Evolutionary conservation across 2,329 filamentous ascomycete genomes (phyloP).

Genomic region (Rhytidhysteron rufulum): DNA sequence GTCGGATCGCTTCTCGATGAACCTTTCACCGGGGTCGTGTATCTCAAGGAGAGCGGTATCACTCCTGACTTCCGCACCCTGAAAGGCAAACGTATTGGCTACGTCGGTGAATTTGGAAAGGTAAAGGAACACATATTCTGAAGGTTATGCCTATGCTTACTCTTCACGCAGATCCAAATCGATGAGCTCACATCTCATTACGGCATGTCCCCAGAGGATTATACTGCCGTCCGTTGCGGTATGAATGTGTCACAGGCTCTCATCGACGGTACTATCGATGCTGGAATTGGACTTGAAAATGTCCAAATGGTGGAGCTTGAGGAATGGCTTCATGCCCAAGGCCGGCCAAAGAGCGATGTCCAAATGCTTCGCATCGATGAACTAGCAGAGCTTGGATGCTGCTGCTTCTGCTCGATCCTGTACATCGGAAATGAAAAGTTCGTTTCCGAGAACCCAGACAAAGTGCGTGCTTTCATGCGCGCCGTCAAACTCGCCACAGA

Average conservation of each 20-base stretch:
- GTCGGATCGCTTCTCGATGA: constrained; percentile 74
- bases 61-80: constrained; percentile 71
- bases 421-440: constrained; percentile 77
- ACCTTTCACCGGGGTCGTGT: constrained; percentile 75
- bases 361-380: constrained; percentile 80
- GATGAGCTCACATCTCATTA: constrained; percentile 77
- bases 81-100: constrained; percentile 73
- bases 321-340: constrained; percentile 65
- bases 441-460: constrained; percentile 61
- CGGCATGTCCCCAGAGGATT: constrained; percentile 68
- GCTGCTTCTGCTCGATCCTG: constrained; percentile 78
- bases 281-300: constrained; percentile 74
- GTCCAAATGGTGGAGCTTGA: constrained; percentile 81
- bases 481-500: constrained; percentile 74
- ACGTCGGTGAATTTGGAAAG: constrained; percentile 76
- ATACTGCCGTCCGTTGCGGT: constrained; percentile 72
- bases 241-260: constrained; percentile 80
- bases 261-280: constrained; percentile 68
- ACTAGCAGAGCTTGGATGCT: constrained; percentile 74
- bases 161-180: constrained; percentile 62
- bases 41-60: constrained; percentile 70
- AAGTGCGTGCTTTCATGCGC: constrained; percentile 64
- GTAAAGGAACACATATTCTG: constrained; percentile 19
- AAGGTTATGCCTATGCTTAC: background rate
- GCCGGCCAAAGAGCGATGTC: constrained; percentile 62